Evolutionary conservation across 495 filamentous ascomycete species (phyloP).

Genomic region (Penicillium lividum): DNA sequence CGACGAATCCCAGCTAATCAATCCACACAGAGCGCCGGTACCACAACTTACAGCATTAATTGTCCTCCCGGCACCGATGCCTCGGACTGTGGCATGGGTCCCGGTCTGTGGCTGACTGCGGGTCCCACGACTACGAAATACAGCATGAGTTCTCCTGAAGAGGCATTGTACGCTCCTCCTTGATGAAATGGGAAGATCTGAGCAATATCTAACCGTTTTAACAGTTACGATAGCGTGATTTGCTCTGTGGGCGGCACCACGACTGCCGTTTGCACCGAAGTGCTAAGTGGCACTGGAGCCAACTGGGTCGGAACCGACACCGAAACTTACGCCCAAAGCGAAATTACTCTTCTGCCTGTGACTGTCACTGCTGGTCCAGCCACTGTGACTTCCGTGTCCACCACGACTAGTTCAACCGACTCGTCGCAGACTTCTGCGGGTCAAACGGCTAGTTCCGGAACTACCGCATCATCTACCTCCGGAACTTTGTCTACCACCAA

Average conservation of each 20-base stretch:
- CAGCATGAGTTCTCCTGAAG: constrained; percentile 14
- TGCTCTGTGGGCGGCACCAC: constrained; percentile 41
- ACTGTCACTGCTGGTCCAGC: constrained; percentile 35
- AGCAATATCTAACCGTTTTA: not conserved
- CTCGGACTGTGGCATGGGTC: constrained; percentile 36
- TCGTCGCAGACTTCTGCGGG: constrained; percentile 1
- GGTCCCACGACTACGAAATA: constrained; percentile 29
- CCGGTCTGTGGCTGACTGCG: constrained; percentile 33
- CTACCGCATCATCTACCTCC: not conserved
- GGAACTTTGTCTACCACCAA: not conserved
- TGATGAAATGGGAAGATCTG: not conserved
- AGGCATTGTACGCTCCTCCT: constrained; percentile 3
- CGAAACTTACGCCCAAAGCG: constrained; percentile 11
- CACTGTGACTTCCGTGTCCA: constrained; percentile 9
- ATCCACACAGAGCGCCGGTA: constrained; percentile 26
- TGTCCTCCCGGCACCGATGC: constrained; percentile 38
- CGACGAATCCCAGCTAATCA: constrained; percentile 5
- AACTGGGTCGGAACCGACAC: constrained; percentile 27
- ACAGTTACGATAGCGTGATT: constrained; percentile 28
- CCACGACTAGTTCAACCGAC: not conserved
- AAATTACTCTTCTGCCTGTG: constrained; percentile 31
- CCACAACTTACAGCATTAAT: constrained; percentile 41
- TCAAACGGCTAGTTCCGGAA: not conserved
- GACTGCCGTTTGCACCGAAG: constrained; percentile 37
- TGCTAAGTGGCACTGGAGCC: constrained; percentile 25